phyloP scores from a whole-genome alignment of 306 rosid genomes.

The Bauhinia variegata region DNA sequence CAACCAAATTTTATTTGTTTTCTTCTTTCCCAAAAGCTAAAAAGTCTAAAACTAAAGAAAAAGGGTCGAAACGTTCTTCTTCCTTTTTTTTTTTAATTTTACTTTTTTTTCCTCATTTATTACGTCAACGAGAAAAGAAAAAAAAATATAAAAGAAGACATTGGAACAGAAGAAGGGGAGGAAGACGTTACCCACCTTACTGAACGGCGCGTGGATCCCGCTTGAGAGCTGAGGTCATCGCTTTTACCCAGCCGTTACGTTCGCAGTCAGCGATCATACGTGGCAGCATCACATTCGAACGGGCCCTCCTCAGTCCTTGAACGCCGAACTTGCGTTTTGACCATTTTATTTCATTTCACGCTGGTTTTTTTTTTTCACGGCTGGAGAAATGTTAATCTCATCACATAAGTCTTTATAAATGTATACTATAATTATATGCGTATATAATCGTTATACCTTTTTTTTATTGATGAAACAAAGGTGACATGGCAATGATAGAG shows the following conservation, averaged over 20 bases:
- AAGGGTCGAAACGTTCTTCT: not conserved
- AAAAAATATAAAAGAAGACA: not conserved
- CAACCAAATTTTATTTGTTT: not conserved
- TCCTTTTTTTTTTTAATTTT: no score
- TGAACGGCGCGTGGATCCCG: slow-evolving; percentile 53
- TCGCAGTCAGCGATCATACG: slow-evolving; percentile 46
- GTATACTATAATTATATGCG: no score
- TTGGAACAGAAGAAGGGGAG: not conserved
- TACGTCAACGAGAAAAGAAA: not conserved
- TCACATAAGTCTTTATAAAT: no score
- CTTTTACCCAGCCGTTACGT: slow-evolving; percentile 46
- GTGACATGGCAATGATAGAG: no score
- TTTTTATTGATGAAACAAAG: no score
- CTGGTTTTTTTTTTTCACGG: no score
- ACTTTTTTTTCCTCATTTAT: not conserved
- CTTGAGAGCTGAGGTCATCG: slow-evolving; percentile 41
- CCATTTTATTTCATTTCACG: slow-evolving; percentile 13
- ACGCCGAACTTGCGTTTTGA: slow-evolving; percentile 49
- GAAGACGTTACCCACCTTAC: slow-evolving; percentile 40
- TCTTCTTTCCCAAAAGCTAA: not conserved
- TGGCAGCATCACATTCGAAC: slow-evolving; percentile 39
- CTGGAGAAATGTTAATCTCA: no score
- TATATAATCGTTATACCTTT: no score
- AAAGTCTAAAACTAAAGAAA: not conserved
- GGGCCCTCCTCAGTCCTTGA: slow-evolving; percentile 33